phyloP scores from a whole-genome alignment of 805 yeast genomes.

The Saccharomycopsis sp. region DNA sequence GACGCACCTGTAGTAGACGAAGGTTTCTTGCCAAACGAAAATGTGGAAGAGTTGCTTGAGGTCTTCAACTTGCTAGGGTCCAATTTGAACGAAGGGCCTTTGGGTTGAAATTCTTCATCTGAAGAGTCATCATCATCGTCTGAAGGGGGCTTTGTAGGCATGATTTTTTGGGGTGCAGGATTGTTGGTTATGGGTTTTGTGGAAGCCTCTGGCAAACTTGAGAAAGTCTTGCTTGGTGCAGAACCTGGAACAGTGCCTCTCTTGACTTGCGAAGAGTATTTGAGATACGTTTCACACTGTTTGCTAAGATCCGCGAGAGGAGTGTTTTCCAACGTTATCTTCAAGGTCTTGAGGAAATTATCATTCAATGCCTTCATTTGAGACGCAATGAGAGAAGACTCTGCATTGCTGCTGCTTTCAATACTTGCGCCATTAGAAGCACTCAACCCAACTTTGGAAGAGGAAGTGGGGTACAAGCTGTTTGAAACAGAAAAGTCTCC shows the following conservation, averaged over 20 bases:
- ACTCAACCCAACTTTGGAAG: conserved; percentile 15
- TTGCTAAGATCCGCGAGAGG: conserved; percentile 19
- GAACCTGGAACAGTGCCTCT: conserved; percentile 5
- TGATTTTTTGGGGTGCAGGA: background rate
- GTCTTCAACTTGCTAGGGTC: no score
- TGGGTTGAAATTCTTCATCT: conserved; percentile 13
- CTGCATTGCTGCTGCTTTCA: background rate
- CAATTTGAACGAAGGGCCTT: conserved; percentile 17
- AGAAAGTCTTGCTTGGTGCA: background rate
- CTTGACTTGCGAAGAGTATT: conserved; percentile 16
- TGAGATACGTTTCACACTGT: conserved; percentile 19
- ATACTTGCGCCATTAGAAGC: background rate
- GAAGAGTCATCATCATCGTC: conserved; percentile 6
- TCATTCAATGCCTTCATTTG: conserved; percentile 21
- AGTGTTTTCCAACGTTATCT: conserved; percentile 11
- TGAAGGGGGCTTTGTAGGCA: background rate
- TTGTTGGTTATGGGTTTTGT: no score
- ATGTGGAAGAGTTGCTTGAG: no score
- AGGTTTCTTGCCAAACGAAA: no score
- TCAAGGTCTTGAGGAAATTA: conserved; percentile 15
- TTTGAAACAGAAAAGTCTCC: background rate
- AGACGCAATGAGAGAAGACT: conserved; percentile 17
- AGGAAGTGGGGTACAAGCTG: conserved; percentile 7
- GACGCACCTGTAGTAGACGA: no score
- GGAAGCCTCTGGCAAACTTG: no score